phyloP scores from a whole-genome alignment of 805 yeast genomes.

The Pichia membranifaciens region DNA sequence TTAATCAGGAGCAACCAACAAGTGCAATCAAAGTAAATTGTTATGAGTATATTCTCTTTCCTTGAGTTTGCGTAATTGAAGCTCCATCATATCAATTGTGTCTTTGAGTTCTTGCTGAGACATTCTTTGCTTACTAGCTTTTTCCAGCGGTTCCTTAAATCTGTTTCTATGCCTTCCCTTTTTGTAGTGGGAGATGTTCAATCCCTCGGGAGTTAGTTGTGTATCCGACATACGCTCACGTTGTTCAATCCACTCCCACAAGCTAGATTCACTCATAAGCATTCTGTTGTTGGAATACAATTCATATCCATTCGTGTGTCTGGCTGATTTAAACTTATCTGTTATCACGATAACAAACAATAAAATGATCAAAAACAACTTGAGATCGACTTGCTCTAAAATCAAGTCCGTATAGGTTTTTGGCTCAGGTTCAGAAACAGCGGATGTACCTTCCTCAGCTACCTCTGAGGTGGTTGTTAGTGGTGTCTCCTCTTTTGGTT shows the following conservation, averaged over 20 bases:
- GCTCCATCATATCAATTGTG: slow-evolving; percentile 40
- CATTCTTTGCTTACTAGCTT: slow-evolving; percentile 15
- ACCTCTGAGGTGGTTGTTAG: slow-evolving; percentile 7
- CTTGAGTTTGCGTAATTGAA: slow-evolving; percentile 34
- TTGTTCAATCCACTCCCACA: slow-evolving; percentile 70
- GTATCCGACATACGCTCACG: slow-evolving; percentile 7
- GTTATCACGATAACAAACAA: slow-evolving; percentile 19
- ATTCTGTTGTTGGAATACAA: slow-evolving; percentile 24
- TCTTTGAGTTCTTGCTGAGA: slow-evolving; percentile 41
- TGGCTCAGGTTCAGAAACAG: slow-evolving; percentile 8
- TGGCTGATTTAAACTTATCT: slow-evolving; percentile 12
- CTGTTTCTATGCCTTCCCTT: neutral
- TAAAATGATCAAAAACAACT: slow-evolving; percentile 17
- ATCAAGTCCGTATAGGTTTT: slow-evolving; percentile 15
- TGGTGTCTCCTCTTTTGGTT: slow-evolving; percentile 10
- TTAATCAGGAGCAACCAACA: no score
- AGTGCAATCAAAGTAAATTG: neutral
- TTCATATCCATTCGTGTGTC: slow-evolving; percentile 5
- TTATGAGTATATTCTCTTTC: neutral
- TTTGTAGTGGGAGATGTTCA: neutral
- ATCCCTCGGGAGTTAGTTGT: neutral
- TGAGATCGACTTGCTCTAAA: slow-evolving; percentile 21
- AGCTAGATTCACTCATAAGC: slow-evolving; percentile 47
- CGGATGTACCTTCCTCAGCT: slow-evolving; percentile 5
- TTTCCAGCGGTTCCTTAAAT: slow-evolving; percentile 1